phyloP scores from a whole-genome alignment of 169 alveolate genomes.

The Plasmodium relictum region DNA sequence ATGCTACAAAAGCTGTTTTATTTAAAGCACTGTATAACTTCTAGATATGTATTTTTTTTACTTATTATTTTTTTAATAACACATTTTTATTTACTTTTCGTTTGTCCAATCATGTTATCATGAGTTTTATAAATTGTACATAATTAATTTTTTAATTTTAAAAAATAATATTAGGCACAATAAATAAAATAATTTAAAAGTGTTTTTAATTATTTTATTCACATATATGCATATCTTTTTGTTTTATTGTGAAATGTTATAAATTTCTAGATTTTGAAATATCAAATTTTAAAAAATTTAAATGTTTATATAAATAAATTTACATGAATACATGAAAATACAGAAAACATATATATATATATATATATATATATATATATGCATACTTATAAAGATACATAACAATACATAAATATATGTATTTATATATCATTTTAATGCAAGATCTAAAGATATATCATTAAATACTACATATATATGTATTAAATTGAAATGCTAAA shows the following conservation, averaged over 20 bases:
- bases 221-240: not conserved
- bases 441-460: conserved; percentile 1
- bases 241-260: conserved; percentile 12
- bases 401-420: conserved; percentile 1
- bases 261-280: conserved; percentile 4
- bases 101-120: conserved; percentile 67
- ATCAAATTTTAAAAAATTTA: not conserved
- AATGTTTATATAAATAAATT: not conserved
- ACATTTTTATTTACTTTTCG: conserved; percentile 11
- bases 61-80: not conserved
- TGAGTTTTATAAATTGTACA: conserved; percentile 26
- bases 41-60: conserved; percentile 10
- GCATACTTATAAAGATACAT: conserved; percentile 21
- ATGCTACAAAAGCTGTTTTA: conserved; percentile 8
- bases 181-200: conserved; percentile 20
- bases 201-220: conserved; percentile 8
- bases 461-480: conserved; percentile 10
- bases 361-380: not conserved
- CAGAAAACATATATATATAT: conserved; percentile 7
- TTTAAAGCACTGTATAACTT: conserved; percentile 7
- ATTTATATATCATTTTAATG: not conserved
- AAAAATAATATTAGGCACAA: conserved; percentile 13
- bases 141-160: conserved; percentile 42
- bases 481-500: conserved; percentile 21
- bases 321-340: conserved; percentile 1